These are phyloP conservation scores for Solanum pennellii DNA, from an alignment of 257 asterid species.

Conservation along the genomic window DNA sequence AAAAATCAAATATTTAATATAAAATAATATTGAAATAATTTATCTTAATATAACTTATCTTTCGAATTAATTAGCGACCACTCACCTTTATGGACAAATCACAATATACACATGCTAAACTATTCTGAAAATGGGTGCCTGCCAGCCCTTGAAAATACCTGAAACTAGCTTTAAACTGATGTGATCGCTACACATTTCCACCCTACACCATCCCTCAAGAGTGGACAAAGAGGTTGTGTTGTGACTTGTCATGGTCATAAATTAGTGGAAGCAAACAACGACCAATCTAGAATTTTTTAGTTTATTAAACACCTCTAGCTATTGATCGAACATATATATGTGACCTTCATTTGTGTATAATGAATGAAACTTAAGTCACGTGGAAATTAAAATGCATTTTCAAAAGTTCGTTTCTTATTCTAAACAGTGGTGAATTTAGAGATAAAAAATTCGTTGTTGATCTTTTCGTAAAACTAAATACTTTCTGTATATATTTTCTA, in stretches of 20 bases:
- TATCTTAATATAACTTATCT: background rate
- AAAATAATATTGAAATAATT: too few relatives aligned
- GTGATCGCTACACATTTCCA: background rate
- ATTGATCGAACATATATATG: background rate
- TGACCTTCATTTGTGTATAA: background rate
- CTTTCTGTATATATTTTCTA: too few relatives aligned
- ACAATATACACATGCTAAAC: background rate
- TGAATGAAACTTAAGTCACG: background rate
- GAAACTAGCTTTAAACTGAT: background rate
- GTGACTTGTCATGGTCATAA: background rate
- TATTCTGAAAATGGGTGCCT: background rate
- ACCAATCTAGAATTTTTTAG: too few relatives aligned
- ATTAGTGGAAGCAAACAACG: background rate
- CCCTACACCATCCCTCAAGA: background rate
- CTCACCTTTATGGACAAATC: background rate
- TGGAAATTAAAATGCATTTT: background rate
- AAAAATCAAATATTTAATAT: too few relatives aligned
- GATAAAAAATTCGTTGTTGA: too few relatives aligned
- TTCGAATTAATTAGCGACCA: background rate
- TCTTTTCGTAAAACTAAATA: too few relatives aligned
- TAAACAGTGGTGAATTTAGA: too few relatives aligned
- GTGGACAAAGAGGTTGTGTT: background rate
- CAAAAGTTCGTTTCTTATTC: background rate
- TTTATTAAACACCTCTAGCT: too few relatives aligned
- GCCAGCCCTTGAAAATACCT: background rate